These are phyloP conservation scores for Gossypium sturtianum DNA, from an alignment of 345 rosid species.

Conservation along the genomic window DNA sequence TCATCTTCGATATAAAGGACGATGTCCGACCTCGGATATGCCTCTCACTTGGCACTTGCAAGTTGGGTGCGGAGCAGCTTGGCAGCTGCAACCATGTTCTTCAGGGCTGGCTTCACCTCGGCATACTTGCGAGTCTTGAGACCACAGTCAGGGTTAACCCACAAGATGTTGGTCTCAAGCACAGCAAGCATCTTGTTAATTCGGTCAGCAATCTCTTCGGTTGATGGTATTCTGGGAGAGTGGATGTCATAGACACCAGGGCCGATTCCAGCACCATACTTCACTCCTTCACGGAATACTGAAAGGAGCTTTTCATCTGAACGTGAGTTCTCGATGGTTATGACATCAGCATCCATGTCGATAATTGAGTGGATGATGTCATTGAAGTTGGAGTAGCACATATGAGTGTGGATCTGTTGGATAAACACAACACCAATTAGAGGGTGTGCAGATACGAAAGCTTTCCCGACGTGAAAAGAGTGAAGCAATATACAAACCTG, in stretches of 20 bases:
- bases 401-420: slow-evolving; percentile 89
- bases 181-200: slow-evolving; percentile 96
- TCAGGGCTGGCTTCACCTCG: slow-evolving; percentile 89
- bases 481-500: slow-evolving; percentile 47
- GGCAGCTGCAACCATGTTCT: slow-evolving; percentile 86
- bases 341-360: slow-evolving; percentile 97
- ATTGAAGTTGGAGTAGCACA: slow-evolving; percentile 99
- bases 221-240: slow-evolving; percentile 94
- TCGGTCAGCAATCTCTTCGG: slow-evolving; percentile 88
- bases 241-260: slow-evolving; percentile 97
- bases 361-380: slow-evolving; percentile 95
- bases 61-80: slow-evolving; percentile 89
- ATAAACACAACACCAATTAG: not conserved
- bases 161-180: slow-evolving; percentile 78
- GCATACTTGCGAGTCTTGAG: slow-evolving; percentile 88
- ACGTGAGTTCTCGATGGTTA: slow-evolving; percentile 97
- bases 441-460: not conserved
- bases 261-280: slow-evolving; percentile 94
- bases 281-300: slow-evolving; percentile 96
- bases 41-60: slow-evolving; percentile 68
- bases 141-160: slow-evolving; percentile 99
- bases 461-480: not conserved
- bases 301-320: slow-evolving; percentile 97
- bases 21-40: not conserved
- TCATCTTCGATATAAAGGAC: not conserved